A percentile compares a stretch with the other conserved stretches of the same genome.
Conservation (phyloP, 2,329 filamentous ascomycete genomes). For the Trichoderma cornu-damae region DNA sequence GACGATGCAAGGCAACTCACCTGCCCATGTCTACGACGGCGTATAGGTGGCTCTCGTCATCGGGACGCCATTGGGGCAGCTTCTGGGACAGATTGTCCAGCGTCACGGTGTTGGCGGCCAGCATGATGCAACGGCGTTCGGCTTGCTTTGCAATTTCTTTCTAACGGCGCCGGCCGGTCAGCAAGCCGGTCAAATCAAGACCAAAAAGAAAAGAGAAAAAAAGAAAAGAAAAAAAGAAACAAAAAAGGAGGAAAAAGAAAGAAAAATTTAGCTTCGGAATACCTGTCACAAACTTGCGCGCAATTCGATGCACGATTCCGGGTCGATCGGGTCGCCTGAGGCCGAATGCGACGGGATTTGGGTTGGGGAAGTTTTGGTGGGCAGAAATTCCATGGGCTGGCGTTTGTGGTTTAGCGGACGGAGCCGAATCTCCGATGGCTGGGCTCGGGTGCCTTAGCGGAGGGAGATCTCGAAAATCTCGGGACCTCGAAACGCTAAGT, state of each 20-base stretch:
- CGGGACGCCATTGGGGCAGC: slow-evolving; percentile 46
- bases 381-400: slow-evolving; percentile 13
- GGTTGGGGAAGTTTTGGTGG: slow-evolving; percentile 1
- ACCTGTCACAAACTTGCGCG: slow-evolving; percentile 7
- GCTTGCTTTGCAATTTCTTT: neutral
- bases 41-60: slow-evolving; percentile 46
- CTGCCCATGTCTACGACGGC: slow-evolving; percentile 58
- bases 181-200: neutral
- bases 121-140: slow-evolving; percentile 26
- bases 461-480: neutral
- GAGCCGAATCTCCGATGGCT: slow-evolving; percentile 16
- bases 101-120: slow-evolving; percentile 41
- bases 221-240: neutral
- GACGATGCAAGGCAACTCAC: slow-evolving; percentile 29
- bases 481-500: neutral
- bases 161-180: neutral
- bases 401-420: slow-evolving; percentile 13
- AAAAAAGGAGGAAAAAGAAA: neutral
- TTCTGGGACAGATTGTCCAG: slow-evolving; percentile 47
- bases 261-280: neutral
- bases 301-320: slow-evolving; percentile 6
- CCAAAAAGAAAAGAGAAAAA: neutral
- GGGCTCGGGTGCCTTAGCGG: slow-evolving; percentile 9
- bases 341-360: slow-evolving; percentile 11
- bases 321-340: slow-evolving; percentile 11